A percentile compares a stretch with the other conserved stretches of the same genome.
Evolutionary conservation across 2,329 filamentous ascomycete genomes (phyloP).

Genomic region (Neoascochyta sp.): DNA sequence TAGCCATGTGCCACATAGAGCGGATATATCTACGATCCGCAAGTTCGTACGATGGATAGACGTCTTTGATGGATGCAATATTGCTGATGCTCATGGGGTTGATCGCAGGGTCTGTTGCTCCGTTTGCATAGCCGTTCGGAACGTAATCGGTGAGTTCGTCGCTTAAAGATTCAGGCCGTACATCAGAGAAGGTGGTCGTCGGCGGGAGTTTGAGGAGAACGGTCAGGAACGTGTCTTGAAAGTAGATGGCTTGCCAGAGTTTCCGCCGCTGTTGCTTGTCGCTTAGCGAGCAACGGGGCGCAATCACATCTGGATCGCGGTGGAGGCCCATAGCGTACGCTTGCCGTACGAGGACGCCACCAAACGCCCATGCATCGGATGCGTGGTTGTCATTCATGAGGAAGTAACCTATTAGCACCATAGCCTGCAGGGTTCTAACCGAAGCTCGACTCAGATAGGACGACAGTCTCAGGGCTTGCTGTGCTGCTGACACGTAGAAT

Average conservation of each 20-base stretch:
- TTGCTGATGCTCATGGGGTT: slow-evolving; percentile 52
- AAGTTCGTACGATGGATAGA: slow-evolving; percentile 40
- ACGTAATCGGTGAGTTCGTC: slow-evolving; percentile 64
- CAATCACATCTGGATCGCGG: slow-evolving; percentile 70
- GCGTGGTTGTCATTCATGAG: slow-evolving; percentile 83
- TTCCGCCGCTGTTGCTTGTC: slow-evolving; percentile 78
- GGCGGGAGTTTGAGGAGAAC: slow-evolving; percentile 74
- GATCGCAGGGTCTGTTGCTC: slow-evolving; percentile 41
- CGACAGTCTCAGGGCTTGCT: slow-evolving; percentile 70
- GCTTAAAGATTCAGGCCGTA: slow-evolving; percentile 67
- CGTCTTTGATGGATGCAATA: slow-evolving; percentile 42
- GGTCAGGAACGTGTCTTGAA: slow-evolving; percentile 78
- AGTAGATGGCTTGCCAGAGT: slow-evolving; percentile 75
- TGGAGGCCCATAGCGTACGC: slow-evolving; percentile 79
- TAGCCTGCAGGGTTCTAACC: slow-evolving; percentile 69
- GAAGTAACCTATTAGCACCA: slow-evolving; percentile 80
- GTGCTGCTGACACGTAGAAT: slow-evolving; percentile 75
- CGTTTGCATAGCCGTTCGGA: slow-evolving; percentile 52
- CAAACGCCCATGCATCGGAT: slow-evolving; percentile 78
- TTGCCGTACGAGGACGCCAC: slow-evolving; percentile 71
- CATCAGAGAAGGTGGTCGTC: slow-evolving; percentile 74
- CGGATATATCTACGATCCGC: slow-evolving; percentile 57
- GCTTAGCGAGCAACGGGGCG: slow-evolving; percentile 61
- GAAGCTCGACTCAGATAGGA: slow-evolving; percentile 74
- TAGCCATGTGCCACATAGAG: slow-evolving; percentile 74